phyloP scores from a whole-genome alignment of 148 eudicot species.

The Oxyria digyna region DNA sequence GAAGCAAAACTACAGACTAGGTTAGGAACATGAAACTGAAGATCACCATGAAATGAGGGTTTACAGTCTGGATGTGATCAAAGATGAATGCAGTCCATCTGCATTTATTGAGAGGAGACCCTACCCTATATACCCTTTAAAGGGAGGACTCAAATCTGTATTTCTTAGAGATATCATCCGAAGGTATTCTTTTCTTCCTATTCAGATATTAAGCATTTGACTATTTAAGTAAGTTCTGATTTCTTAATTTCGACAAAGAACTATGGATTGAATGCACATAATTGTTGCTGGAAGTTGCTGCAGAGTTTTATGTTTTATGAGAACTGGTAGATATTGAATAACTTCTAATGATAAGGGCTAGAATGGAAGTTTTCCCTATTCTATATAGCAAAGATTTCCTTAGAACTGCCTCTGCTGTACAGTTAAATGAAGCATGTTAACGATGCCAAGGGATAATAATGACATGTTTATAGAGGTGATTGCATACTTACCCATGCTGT shows the following conservation, averaged over 20 bases:
- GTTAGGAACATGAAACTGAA: constrained; percentile 45
- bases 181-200: constrained; percentile 32
- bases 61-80: constrained; percentile 61
- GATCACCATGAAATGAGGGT: constrained; percentile 89
- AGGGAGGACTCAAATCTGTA: constrained; percentile 65
- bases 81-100: constrained; percentile 45
- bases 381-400: neutral
- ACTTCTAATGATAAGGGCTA: neutral
- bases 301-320: neutral
- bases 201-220: neutral
- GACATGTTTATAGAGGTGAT: neutral
- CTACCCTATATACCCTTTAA: constrained; percentile 81
- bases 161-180: constrained; percentile 50
- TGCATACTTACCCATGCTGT: neutral
- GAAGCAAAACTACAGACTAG: constrained; percentile 24
- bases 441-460: neutral
- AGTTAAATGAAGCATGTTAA: constrained; percentile 1
- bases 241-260: neutral
- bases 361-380: neutral
- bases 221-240: neutral
- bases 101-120: constrained; percentile 44
- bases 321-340: neutral
- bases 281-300: neutral
- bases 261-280: neutral
- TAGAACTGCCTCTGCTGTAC: neutral